Percentiles rank a stretch among this genome's conserved stretches.
Conservation (phyloP, 768 basidiomycete species). For the Lactarius hengduanensis region DNA sequence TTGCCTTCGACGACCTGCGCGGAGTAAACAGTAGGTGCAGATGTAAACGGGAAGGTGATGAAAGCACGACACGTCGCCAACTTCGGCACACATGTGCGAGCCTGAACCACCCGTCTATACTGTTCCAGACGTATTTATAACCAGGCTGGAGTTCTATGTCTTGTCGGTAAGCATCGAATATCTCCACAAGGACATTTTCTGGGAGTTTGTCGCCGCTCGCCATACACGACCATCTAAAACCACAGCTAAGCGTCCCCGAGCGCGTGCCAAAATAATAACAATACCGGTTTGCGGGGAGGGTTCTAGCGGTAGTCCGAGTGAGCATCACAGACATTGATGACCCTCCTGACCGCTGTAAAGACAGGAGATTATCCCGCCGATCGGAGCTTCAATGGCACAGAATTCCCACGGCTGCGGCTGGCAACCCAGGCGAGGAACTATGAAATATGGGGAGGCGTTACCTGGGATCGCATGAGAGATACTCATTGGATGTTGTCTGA, state of each 20-base stretch:
- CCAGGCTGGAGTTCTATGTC: neutral
- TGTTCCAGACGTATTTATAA: neutral
- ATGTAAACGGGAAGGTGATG: neutral
- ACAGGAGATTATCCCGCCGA: too few species aligned
- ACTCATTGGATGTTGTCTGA: too few species aligned
- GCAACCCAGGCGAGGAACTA: too few species aligned
- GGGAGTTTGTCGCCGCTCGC: too few species aligned
- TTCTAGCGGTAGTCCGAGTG: neutral
- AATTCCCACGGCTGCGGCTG: too few species aligned
- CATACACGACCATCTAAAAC: too few species aligned
- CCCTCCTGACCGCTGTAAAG: too few species aligned
- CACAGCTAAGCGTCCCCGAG: neutral
- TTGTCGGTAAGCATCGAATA: too few species aligned
- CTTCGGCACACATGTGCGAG: neutral
- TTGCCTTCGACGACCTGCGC: neutral
- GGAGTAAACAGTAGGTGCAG: neutral
- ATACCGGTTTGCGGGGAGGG: neutral
- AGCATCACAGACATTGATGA: neutral
- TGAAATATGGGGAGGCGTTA: too few species aligned
- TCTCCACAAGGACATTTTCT: too few species aligned
- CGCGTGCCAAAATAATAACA: neutral
- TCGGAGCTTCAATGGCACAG: too few species aligned
- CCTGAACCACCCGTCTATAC: neutral
- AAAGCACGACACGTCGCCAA: neutral
- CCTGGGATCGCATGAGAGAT: too few species aligned